Evolutionary conservation across 768 basidiomycete species (phyloP).

Genomic region (Lactifluus pinguis): DNA sequence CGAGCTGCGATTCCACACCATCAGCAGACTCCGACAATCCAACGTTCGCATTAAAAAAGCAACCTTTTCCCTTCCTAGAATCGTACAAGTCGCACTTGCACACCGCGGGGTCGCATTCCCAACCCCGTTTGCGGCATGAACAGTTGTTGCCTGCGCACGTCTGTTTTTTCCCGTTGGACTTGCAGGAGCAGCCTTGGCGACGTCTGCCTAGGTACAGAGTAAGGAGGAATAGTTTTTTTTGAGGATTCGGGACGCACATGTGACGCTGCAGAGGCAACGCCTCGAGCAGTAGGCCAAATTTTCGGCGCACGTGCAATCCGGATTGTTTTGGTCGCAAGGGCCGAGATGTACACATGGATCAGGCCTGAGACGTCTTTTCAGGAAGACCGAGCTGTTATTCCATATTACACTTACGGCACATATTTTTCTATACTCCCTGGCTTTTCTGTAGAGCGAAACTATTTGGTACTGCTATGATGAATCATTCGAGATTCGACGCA

Average conservation of each 20-base stretch:
- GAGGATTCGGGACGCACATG: conserved; percentile 33
- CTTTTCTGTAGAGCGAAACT: not conserved
- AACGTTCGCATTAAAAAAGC: not conserved
- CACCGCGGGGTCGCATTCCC: conserved; percentile 65
- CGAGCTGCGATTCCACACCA: not conserved
- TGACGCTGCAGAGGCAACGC: conserved; percentile 42
- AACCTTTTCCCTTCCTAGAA: conserved; percentile 18
- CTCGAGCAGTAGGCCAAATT: conserved; percentile 47
- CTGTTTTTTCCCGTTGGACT: not conserved
- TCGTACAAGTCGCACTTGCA: conserved; percentile 40
- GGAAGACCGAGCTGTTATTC: not conserved
- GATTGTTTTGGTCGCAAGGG: conserved; percentile 34
- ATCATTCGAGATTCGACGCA: not conserved
- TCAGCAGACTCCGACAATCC: not conserved
- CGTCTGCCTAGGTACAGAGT: conserved; percentile 35
- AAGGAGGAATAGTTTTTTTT: not conserved
- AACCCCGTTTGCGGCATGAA: conserved; percentile 38
- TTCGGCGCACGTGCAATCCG: conserved; percentile 40
- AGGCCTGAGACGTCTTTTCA: conserved; percentile 22
- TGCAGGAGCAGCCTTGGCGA: conserved; percentile 46
- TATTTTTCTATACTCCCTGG: not conserved
- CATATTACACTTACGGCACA: not conserved
- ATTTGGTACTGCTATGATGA: not conserved
- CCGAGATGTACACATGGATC: conserved; percentile 50
- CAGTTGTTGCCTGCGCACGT: conserved; percentile 34